Base-by-base conservation (phyloP, 352 stramenopile genomes). In the Globisporangium megalacanthum region DNA sequence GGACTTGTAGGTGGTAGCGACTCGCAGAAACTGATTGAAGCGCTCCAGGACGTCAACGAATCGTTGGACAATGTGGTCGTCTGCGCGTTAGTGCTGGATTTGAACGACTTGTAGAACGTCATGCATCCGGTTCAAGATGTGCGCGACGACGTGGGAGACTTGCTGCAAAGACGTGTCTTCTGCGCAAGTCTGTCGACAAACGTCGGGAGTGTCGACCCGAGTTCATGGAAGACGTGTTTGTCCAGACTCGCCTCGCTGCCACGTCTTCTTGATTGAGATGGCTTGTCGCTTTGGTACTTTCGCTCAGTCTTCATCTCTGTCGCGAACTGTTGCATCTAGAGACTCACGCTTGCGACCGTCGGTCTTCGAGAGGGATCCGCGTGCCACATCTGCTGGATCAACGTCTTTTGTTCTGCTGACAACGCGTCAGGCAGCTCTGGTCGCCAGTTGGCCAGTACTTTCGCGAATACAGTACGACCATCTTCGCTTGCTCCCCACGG, bases 361-460 rank as follows among this genome's bases (percentile, higher is more conserved):
- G 17, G 39, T 14, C 52, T 2, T 15, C 48, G 39, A 3, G 39
- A 31, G 2, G 52, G 14, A 31, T 57, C 25, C 1, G 15, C 8
- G 20, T 20, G 37, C 52, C 52, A 57, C 52, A 52, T 57, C 10
- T 4, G 9, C 0, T 37, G 15, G 25, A 49, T 29, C 39, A 57
- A 35, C 0, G 15, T 13, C 22, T 31, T 29, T 5, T 57, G 22
- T 13, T 25, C 17, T 13, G 37, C 1, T 0, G 7, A 11, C 52
- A 57, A 25, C 1, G 4, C 52, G 15, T 39, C 52, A 4, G n/a
- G 6, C 0, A 35, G 25, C 14, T 15, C 11, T 7, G 52, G 52
- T 25, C 22, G 52, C 19, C 29, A 57, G 25, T 15, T 17, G 19
- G n/a, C 17, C 6, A n/a, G 9, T 5, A 22, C 8, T 52, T 8